Conservation (phyloP, 345 rosid genomes). For the Gossypium ekmanianum region DNA sequence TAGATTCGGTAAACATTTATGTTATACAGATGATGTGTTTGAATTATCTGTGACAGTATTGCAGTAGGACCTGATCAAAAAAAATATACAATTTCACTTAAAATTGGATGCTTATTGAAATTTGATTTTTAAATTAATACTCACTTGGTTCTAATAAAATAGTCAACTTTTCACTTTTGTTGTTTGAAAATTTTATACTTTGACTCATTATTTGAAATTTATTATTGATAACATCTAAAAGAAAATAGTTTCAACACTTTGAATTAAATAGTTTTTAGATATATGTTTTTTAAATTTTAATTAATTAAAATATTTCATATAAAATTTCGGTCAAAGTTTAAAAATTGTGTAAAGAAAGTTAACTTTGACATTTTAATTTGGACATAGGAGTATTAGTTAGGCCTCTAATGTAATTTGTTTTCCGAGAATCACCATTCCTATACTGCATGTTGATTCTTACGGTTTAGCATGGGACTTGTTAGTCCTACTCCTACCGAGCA, state of each 20-base stretch:
- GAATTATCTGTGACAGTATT: neutral
- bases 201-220: too few relatives aligned
- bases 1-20: conserved; percentile 15
- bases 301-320: neutral
- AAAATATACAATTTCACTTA: neutral
- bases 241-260: too few relatives aligned
- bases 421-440: neutral
- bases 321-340: too few relatives aligned
- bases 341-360: too few relatives aligned
- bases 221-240: too few relatives aligned
- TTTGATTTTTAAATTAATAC: neutral
- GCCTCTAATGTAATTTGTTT: neutral
- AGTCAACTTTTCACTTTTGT: too few relatives aligned
- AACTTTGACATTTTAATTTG: too few relatives aligned
- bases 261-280: too few relatives aligned
- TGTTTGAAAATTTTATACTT: too few relatives aligned
- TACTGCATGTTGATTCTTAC: neutral
- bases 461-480: neutral
- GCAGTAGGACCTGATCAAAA: neutral
- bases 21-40: neutral
- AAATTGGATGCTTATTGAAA: neutral
- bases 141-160: too few relatives aligned
- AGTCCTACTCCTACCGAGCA: neutral
- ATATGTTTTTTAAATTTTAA: too few relatives aligned
- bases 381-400: neutral